phyloP scores from a whole-genome alignment of 2,329 filamentous ascomycete genomes.

The Ceratocystis destructans region DNA sequence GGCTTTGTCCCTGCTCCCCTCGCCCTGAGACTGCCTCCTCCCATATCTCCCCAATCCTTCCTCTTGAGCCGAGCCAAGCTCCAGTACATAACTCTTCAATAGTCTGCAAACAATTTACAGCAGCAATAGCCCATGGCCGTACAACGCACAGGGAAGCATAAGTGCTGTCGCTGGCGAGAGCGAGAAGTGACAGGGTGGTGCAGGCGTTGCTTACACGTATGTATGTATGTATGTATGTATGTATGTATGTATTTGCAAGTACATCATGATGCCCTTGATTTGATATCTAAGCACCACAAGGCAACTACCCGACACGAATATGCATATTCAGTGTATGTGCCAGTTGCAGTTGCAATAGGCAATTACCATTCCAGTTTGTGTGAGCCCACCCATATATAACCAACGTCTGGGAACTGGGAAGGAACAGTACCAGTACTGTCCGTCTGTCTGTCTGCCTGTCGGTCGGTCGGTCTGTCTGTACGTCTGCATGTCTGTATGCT shows the following conservation, averaged over 20 bases:
- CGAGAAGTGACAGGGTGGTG: no score
- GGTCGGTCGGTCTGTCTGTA: not conserved
- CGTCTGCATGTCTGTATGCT: no score
- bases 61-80: not conserved
- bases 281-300: not conserved
- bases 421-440: not conserved
- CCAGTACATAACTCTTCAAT: not conserved
- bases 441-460: not conserved
- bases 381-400: not conserved
- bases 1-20: not conserved
- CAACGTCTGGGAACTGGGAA: not conserved
- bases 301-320: slow-evolving; percentile 1
- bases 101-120: not conserved
- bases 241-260: no score
- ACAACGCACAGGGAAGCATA: not conserved
- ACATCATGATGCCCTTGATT: not conserved
- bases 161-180: no score
- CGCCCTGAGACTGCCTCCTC: not conserved
- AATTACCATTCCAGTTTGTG: not conserved
- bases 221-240: no score
- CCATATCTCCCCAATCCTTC: not conserved
- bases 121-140: not conserved
- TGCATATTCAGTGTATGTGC: not conserved
- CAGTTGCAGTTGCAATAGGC: not conserved
- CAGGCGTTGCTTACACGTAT: not conserved